phyloP scores from a whole-genome alignment of 345 rosid genomes.

The Euphorbia pulcherrima region DNA sequence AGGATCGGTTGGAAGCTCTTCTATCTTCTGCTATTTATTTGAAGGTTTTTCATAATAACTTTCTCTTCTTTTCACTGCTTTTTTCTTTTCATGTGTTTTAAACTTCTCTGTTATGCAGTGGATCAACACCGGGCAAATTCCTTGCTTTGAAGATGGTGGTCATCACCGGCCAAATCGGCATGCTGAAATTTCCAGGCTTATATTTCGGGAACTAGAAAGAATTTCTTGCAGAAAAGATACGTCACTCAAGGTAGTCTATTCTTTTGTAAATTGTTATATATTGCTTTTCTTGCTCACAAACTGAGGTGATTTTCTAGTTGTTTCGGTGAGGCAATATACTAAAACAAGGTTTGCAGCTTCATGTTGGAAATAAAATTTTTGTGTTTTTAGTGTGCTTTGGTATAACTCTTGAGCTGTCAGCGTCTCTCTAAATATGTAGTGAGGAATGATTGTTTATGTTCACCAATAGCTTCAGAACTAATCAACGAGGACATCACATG shows the following conservation, averaged over 20 bases:
- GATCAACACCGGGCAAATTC: conserved; percentile 97
- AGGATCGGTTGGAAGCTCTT: conserved; percentile 67
- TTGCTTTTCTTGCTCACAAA: too few species aligned
- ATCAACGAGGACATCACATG: too few species aligned
- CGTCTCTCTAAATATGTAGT: too few species aligned
- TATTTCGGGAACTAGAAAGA: conserved; percentile 78
- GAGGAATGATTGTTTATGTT: too few species aligned
- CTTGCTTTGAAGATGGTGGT: conserved; percentile 97
- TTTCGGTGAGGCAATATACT: too few species aligned
- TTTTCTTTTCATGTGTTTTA: conserved; percentile 18
- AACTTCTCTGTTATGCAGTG: conserved; percentile 59
- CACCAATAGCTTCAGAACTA: too few species aligned
- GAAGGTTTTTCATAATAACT: conserved; percentile 44
- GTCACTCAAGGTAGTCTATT: conserved; percentile 60
- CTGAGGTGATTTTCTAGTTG: too few species aligned
- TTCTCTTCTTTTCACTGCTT: conserved; percentile 11
- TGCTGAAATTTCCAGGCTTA: conserved; percentile 94
- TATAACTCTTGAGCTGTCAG: too few species aligned
- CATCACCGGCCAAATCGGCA: conserved; percentile 97
- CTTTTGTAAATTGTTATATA: conserved; percentile 7
- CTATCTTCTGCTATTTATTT: conserved; percentile 73
- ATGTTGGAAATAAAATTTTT: too few species aligned
- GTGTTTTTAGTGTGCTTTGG: too few species aligned
- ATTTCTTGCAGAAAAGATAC: conserved; percentile 59
- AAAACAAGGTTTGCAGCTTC: too few species aligned